A percentile compares a stretch with the other conserved stretches of the same genome.
These are phyloP conservation scores for Schizothecium vesticola DNA, from an alignment of 495 filamentous ascomycete species.

Conservation along the genomic window DNA sequence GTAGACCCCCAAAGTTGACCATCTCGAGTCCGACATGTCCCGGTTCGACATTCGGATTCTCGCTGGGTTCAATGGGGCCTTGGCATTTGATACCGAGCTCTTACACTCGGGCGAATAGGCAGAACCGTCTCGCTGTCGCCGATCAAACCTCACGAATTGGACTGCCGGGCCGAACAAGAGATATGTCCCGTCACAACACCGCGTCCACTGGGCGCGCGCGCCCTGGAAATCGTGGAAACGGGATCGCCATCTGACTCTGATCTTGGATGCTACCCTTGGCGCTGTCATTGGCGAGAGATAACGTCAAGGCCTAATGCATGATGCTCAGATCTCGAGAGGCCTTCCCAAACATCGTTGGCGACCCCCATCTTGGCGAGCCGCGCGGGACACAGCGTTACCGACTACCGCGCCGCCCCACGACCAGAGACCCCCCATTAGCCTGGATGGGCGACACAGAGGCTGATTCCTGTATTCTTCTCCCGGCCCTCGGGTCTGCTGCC, in stretches of 20 bases:
- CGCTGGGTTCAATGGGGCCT: background rate
- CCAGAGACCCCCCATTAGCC: conserved; percentile 8
- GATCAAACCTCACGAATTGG: conserved; percentile 8
- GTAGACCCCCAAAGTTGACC: background rate
- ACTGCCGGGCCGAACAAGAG: background rate
- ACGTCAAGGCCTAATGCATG: background rate
- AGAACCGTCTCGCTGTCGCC: background rate
- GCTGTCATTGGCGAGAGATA: conserved; percentile 15
- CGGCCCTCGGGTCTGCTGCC: conserved; percentile 1
- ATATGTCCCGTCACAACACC: background rate
- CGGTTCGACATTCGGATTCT: background rate
- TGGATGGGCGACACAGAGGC: conserved; percentile 9
- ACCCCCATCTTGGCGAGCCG: conserved; percentile 10
- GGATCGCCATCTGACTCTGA: background rate
- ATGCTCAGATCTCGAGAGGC: background rate
- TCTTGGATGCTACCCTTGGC: background rate
- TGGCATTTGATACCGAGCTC: background rate
- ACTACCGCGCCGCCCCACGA: background rate
- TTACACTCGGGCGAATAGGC: background rate
- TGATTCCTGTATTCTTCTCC: conserved; percentile 7
- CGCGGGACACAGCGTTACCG: conserved; percentile 5
- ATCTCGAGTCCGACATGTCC: background rate
- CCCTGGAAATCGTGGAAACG: background rate
- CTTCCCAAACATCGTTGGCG: conserved; percentile 1
- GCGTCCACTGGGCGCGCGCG: background rate